Evolutionary conservation across 345 rosid species (phyloP), one percentile per base, ranked within the genome.

Genomic region (Erucastrum elatum): DNA sequence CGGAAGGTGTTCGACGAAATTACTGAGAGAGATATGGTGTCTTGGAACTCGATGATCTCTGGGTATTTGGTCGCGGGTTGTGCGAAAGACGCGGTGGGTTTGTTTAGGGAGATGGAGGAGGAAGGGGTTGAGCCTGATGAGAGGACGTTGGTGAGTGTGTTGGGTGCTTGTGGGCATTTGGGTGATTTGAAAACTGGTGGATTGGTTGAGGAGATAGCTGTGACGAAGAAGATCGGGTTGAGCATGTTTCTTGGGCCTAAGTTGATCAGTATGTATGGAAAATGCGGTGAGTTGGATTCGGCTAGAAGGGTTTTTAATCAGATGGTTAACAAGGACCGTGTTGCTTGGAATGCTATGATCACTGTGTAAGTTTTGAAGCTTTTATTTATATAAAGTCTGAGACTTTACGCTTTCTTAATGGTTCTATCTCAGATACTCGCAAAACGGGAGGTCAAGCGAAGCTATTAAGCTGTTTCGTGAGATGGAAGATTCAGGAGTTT

Each of bases 11-110:
- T 94, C 35, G 92, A 90, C 66, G 93, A 86, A 88, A 90, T 90
- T 81, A 59, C 39, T 60, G 84, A 80, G 2, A 86, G 80, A 67
- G 93, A 86, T 83, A 67, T 82, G 76, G 96, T 94, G 64, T 89
- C 97, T 0, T 94, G 97, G 98, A 90, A 90, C 81, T 92, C 97
- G 4, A 90, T 94, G 96, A 90, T 94, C 66, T 88, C 97, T 0
- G 97, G 93, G 80, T 92, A 90, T 77, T 83, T 92, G 27, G 83
- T 85, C 70, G 85, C 82, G 88, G 97, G 98, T 7, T 70, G 77
- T 56, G 84, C 90, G 0, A 80, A 34, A 26, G 88, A 94, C 8
- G 93, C 96, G 0, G 83, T 92, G 76, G 84, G 70, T 70, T 77
- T 94, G 85, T 88, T 94, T 84, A 61, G 70, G 77, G 66, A 74